These are phyloP conservation scores for Cryptosporidium meleagridis DNA, from an alignment of 169 alveolate genomes.

Conservation along the genomic window DNA sequence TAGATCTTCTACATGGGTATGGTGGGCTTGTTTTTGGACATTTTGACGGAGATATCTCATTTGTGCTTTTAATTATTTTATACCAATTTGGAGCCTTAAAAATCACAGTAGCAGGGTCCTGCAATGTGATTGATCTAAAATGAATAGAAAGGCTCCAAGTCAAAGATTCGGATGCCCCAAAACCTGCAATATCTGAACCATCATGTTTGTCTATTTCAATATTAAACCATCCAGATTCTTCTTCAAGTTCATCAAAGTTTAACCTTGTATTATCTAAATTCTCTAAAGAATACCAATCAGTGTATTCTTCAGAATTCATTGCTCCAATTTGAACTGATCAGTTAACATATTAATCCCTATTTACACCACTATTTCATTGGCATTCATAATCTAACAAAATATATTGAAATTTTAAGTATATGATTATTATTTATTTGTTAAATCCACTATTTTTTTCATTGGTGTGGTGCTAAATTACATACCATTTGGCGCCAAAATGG, in stretches of 20 bases:
- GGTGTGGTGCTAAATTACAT: slow-evolving; percentile 34
- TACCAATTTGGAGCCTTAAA: slow-evolving; percentile 59
- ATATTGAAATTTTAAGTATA: not conserved
- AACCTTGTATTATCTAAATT: slow-evolving; percentile 15
- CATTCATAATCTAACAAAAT: not conserved
- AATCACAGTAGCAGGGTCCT: slow-evolving; percentile 56
- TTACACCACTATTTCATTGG: not conserved
- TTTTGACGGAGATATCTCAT: slow-evolving; percentile 23
- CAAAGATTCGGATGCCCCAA: not conserved
- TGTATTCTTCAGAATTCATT: slow-evolving; percentile 22
- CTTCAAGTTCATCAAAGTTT: slow-evolving; percentile 23
- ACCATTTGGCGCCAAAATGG: not conserved
- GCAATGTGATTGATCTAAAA: slow-evolving; percentile 56
- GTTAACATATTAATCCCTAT: not conserved
- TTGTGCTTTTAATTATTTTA: slow-evolving; percentile 27
- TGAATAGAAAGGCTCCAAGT: slow-evolving; percentile 33
- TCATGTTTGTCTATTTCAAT: not conserved
- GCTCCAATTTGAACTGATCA: not conserved
- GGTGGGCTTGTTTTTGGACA: slow-evolving; percentile 66
- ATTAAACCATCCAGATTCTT: slow-evolving; percentile 45
- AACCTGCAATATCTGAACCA: not conserved
- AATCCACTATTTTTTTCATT: not conserved
- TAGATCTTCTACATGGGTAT: slow-evolving; percentile 69
- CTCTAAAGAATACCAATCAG: slow-evolving; percentile 63
- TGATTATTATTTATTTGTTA: not conserved